Evolutionary conservation across 108 stramenopile species (phyloP), one percentile per base, ranked within the genome.

Genomic region (Skeletonema potamos): DNA sequence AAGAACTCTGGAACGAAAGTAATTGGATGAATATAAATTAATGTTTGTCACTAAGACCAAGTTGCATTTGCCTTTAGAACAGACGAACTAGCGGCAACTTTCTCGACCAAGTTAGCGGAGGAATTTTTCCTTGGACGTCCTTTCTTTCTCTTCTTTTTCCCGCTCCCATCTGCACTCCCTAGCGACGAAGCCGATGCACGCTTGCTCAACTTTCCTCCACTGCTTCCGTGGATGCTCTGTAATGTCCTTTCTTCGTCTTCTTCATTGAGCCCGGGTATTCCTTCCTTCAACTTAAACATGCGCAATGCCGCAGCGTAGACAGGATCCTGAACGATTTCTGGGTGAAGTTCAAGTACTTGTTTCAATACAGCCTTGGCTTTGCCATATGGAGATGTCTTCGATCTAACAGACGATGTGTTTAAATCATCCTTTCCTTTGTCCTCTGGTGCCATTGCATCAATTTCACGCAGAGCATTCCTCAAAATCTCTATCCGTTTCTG

Each of bases 321-420:
- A 2, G 75, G 75, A 64, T 76, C 75, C 27, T 57, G 30, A 10
- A 46, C 68, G 17, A 76, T 64, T 62, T 76, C 75, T 29, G 75
- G 68, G 32, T 76, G 68, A 22, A 54, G 51, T 29, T 76, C 54
- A 12, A 57, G 46, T 30, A 76, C 20, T 58, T 76, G 75, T 30
- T 62, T 56, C 9, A 76, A 44, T 17, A 62, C 29, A 4, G 18
- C 30, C 11, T 39, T 32, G 2, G 68, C 61, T 15, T 56, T 63
- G 5, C 64, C 61, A 12, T 76, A 41, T 10, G 59, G 36, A 10
- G 29, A 33, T 22, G 24, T 24, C 26, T 30, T 54, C 6, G 59
- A 1, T 18, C 8, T 11, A 13, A 36, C 36, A 30, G 34, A 24
- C 10, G 34, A 12, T 34, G 9, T 39, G 36, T 18, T 34, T 39